Conservation (phyloP, 257 asterid species). For the Paraleonurus japonicus region DNA sequence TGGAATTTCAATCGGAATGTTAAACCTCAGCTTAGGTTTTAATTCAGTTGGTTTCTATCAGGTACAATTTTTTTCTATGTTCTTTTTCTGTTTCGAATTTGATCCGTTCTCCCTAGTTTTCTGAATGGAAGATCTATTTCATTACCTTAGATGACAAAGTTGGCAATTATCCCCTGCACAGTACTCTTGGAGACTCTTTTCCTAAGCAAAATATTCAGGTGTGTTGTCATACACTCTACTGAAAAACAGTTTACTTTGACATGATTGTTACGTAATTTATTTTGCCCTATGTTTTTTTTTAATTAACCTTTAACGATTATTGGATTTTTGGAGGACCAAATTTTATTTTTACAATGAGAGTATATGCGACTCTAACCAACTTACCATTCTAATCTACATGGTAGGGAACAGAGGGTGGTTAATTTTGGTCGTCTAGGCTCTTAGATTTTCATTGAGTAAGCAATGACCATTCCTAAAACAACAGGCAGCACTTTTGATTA, state of each 20-base stretch:
- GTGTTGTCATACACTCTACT: background rate
- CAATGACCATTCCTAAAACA: conserved; percentile 3
- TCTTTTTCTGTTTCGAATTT: conserved; percentile 12
- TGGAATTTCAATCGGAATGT: conserved; percentile 82
- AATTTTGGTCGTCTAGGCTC: background rate
- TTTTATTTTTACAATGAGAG: background rate
- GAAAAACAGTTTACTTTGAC: background rate
- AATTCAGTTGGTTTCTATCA: conserved; percentile 93
- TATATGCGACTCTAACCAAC: background rate
- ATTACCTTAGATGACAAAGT: conserved; percentile 71
- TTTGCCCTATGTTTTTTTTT: background rate
- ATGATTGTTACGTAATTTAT: background rate
- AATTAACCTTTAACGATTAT: background rate
- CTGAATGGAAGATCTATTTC: conserved; percentile 21
- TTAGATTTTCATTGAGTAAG: conserved; percentile 4
- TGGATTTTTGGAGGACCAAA: background rate
- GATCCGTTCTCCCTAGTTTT: conserved; percentile 12
- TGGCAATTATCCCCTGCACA: conserved; percentile 94
- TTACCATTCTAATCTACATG: conserved; percentile 3
- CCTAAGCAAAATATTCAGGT: conserved; percentile 83
- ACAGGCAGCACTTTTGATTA: conserved; percentile 16
- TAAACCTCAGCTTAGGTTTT: conserved; percentile 91
- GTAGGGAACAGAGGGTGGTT: conserved; percentile 1
- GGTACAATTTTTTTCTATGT: conserved; percentile 37
- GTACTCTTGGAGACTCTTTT: conserved; percentile 83